Base-by-base conservation (phyloP, 2,329 filamentous ascomycete species). In the Pyrenophora teres region DNA sequence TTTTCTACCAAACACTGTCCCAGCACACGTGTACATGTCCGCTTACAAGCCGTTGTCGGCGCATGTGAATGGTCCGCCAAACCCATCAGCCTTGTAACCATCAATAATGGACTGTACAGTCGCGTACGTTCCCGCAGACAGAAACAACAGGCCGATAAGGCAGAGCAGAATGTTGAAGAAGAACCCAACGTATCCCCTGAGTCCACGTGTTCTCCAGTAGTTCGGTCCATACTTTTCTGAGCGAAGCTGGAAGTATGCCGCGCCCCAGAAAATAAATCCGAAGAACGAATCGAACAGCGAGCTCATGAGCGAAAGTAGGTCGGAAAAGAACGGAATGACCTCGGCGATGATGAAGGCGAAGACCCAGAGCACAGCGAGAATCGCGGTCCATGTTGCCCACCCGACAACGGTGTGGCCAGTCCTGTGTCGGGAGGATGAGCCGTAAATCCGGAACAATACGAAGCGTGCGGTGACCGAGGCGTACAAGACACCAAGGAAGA, bases 251-350 rank as follows among this genome's bases (percentile, higher is more conserved):
- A 92, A 83, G 68, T 90, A 93, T 0, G 89, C 89, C 1, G 90
- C 82, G 10, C 88, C 89, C 89, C 89, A 97, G 79, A 96, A 97
- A 68, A 96, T 96, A 79, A 96, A 97, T 19, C 92, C 92, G 65
- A 93, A 93, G 81, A 92, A 93, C 46, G 89, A 93, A 75, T 96
- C 91, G 69, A 96, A 96, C 1, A 96, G 82, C 3, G 90, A 90
- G n/a, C 86, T 89, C 87, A 92, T 89, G 55, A 91, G 79, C 4
- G 86, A 86, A n/a, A 83, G 74, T 59, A 82, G 78, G 54, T 91
- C 91, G 7, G 86, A 88, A 77, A 97, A 96, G 81, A 96, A 96
- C 0, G 92, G 92, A 66, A 97, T 96, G 39, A 96, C 87, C 71
- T 96, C 89, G 1, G 92, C 89, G 63, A 97, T 93, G 69, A 96